Percentiles rank a stretch among this genome's conserved stretches.
Evolutionary conservation across 176 grass and related monocot genomes (phyloP).

Genomic region (Oryza brachyantha): DNA sequence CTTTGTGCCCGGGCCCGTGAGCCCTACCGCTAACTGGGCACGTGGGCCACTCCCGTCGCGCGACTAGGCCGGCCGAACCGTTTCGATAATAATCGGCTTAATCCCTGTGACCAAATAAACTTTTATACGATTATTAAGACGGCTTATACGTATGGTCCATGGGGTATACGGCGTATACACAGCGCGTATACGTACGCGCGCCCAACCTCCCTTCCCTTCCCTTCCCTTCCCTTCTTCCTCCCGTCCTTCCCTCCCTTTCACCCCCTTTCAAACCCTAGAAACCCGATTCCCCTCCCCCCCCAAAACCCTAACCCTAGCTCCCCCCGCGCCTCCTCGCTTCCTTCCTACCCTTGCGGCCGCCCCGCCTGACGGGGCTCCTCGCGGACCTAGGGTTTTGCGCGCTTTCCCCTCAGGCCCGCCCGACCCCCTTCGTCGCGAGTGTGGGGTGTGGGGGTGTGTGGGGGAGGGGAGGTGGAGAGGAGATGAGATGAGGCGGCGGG

Average conservation of each 20-base stretch:
- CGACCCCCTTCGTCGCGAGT: background rate
- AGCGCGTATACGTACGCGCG: constrained; percentile 14
- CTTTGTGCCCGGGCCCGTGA: no score
- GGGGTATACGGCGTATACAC: no score
- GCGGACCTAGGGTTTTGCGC: constrained; percentile 43
- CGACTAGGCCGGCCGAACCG: no score
- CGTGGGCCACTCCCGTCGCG: no score
- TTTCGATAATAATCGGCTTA: no score
- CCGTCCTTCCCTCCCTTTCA: constrained; percentile 48
- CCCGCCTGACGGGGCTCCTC: background rate
- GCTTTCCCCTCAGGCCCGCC: background rate
- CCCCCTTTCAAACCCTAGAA: constrained; percentile 70
- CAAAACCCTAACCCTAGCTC: constrained; percentile 54
- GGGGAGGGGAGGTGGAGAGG: background rate
- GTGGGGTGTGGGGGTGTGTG: background rate
- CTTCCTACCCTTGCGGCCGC: no score
- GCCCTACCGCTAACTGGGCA: no score
- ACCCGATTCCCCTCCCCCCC: constrained; percentile 24
- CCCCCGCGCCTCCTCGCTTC: background rate
- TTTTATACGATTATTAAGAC: no score
- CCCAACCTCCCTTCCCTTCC: background rate
- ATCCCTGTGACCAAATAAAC: no score
- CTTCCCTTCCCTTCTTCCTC: constrained; percentile 17
- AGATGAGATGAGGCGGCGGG: constrained; percentile 49
- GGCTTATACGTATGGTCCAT: no score